A percentile compares a stretch with the other conserved stretches of the same genome.
phyloP scores from a whole-genome alignment of 306 rosid species.

The Abrus pulchellus region DNA sequence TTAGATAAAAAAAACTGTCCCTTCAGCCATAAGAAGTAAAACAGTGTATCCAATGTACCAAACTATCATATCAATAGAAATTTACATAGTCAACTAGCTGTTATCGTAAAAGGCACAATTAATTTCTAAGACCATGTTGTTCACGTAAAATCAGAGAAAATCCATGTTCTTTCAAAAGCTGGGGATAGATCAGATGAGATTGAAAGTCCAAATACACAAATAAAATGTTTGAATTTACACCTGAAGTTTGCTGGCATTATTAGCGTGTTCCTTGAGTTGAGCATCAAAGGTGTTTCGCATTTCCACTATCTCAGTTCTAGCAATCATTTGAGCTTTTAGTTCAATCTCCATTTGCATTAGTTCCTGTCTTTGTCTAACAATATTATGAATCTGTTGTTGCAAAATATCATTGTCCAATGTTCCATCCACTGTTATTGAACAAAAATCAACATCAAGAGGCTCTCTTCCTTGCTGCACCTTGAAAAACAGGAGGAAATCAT shows the following conservation, averaged over 20 bases:
- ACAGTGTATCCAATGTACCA: constrained; percentile 8
- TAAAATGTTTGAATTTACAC: constrained; percentile 50
- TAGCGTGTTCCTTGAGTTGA: constrained; percentile 83
- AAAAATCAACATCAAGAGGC: constrained; percentile 86
- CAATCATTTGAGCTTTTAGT: constrained; percentile 84
- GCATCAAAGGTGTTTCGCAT: constrained; percentile 76
- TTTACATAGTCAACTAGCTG: constrained; percentile 14
- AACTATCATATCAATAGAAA: constrained; percentile 27
- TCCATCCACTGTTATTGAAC: constrained; percentile 87
- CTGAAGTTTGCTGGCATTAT: constrained; percentile 77
- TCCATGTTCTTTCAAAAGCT: not conserved
- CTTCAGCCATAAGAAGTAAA: constrained; percentile 13
- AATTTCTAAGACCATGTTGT: not conserved
- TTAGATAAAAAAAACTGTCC: constrained; percentile 10
- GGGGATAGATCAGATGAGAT: not conserved
- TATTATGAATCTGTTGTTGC: constrained; percentile 72
- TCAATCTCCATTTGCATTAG: constrained; percentile 82
- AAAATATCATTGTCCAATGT: constrained; percentile 69
- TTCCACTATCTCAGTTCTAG: constrained; percentile 82
- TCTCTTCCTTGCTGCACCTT: constrained; percentile 99
- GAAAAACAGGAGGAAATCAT: constrained; percentile 63
- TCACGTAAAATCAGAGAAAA: constrained; percentile 12
- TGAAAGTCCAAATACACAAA: not conserved
- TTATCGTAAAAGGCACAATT: not conserved
- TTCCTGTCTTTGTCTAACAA: constrained; percentile 84